Evolutionary conservation across 495 filamentous ascomycete genomes (phyloP).

Genomic region (Aspergillus leporis): DNA sequence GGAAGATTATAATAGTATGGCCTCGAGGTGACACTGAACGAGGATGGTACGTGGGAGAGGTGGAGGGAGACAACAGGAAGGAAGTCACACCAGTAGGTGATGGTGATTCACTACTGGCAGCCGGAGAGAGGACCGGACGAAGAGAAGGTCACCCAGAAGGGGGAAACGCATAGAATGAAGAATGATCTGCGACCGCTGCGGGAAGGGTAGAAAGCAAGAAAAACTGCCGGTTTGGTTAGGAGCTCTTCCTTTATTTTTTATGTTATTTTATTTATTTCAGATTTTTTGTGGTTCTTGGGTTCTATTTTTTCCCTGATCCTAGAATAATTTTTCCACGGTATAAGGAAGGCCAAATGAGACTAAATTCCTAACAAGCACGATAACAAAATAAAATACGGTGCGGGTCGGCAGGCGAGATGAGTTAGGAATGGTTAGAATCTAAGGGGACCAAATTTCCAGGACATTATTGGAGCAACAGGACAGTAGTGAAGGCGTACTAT

Average conservation of each 20-base stretch:
- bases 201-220: conserved; percentile 14
- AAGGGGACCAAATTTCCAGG: conserved; percentile 12
- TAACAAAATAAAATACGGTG: conserved; percentile 11
- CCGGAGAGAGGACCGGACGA: not conserved
- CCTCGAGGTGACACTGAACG: not conserved
- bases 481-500: conserved; percentile 8
- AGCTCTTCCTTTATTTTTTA: not conserved
- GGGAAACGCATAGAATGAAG: conserved; percentile 11
- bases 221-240: not conserved
- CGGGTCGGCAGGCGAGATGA: conserved; percentile 13
- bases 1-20: not conserved
- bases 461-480: conserved; percentile 19
- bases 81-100: conserved; percentile 10
- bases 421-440: conserved; percentile 16
- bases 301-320: not conserved
- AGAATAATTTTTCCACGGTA: conserved; percentile 3
- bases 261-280: not conserved
- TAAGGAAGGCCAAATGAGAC: not conserved
- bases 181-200: conserved; percentile 15
- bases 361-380: conserved; percentile 13
- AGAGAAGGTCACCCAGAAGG: conserved; percentile 10
- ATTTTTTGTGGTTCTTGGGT: not conserved
- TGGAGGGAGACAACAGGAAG: conserved; percentile 11
- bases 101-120: conserved; percentile 9
- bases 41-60: not conserved